These are phyloP conservation scores for Podospora australis DNA, from an alignment of 495 filamentous ascomycete genomes.

Conservation along the genomic window DNA sequence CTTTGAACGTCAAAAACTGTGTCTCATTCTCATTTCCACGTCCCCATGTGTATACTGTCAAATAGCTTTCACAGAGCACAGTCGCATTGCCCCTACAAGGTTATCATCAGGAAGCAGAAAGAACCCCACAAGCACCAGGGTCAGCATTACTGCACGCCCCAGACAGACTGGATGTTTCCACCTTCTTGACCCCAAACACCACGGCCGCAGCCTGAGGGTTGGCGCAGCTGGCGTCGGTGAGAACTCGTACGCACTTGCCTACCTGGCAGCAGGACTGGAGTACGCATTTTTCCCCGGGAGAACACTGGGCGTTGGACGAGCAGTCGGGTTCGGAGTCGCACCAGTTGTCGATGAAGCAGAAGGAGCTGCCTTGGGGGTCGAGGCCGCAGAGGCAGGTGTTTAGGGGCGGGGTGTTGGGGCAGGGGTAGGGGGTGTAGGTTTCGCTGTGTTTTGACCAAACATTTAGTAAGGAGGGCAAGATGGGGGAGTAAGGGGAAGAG, in stretches of 20 bases:
- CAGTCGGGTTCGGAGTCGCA: constrained; percentile 1
- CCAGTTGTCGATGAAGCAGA: constrained; percentile 10
- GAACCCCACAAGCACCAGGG: not conserved
- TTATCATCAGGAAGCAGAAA: too few species aligned
- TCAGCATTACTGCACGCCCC: not conserved
- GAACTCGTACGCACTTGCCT: not conserved
- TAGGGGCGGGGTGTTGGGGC: not conserved
- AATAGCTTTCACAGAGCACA: too few species aligned
- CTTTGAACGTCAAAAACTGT: too few species aligned
- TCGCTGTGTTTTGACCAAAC: too few species aligned
- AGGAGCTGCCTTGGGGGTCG: constrained; percentile 4
- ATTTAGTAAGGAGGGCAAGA: too few species aligned
- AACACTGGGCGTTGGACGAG: not conserved
- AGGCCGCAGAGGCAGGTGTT: not conserved
- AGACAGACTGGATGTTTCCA: too few species aligned
- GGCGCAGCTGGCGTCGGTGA: not conserved
- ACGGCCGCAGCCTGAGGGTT: not conserved
- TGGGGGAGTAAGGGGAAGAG: too few species aligned
- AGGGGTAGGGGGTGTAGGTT: constrained; percentile 1
- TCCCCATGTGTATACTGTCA: too few species aligned
- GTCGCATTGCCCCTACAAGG: too few species aligned
- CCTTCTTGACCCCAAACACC: not conserved
- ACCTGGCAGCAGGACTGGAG: not conserved
- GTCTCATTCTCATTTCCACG: too few species aligned
- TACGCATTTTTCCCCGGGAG: not conserved